Evolutionary conservation across 2,329 filamentous ascomycete genomes (phyloP).

Genomic region (Paraphoma chrysanthemicola): DNA sequence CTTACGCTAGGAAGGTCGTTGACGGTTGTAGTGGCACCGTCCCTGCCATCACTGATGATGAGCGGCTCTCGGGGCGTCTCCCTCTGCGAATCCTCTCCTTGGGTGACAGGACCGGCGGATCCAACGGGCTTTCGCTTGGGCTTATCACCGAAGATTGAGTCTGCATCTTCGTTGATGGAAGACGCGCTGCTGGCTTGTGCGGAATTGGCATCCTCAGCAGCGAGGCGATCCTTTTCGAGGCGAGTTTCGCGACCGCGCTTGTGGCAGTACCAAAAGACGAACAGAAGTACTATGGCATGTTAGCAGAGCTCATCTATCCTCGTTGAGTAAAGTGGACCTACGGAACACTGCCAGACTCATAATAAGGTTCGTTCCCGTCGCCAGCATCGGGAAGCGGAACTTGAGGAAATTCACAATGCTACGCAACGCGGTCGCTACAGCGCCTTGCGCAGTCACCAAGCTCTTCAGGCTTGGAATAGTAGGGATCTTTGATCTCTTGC

Average conservation of each 20-base stretch:
- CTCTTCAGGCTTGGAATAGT: conserved; percentile 75
- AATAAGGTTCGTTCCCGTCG: conserved; percentile 84
- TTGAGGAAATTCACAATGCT: conserved; percentile 92
- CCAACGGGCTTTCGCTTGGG: conserved; percentile 14
- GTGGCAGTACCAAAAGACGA: conserved; percentile 97
- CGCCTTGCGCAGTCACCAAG: conserved; percentile 84
- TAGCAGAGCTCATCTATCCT: conserved; percentile 13
- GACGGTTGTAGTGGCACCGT: conserved; percentile 27
- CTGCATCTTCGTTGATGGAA: conserved; percentile 37
- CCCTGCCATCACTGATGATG: conserved; percentile 36
- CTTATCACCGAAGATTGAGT: conserved; percentile 38
- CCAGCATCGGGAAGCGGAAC: conserved; percentile 85
- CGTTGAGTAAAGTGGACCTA: conserved; percentile 56
- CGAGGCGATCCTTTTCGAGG: conserved; percentile 67
- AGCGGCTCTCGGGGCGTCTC: conserved; percentile 30
- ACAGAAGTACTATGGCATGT: conserved; percentile 71
- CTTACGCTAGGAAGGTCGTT: conserved; percentile 45
- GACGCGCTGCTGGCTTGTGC: conserved; percentile 37
- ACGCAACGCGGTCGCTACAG: conserved; percentile 81
- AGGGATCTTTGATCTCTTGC: conserved; percentile 62
- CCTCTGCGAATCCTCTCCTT: neutral
- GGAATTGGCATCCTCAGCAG: conserved; percentile 37
- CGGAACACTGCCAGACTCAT: conserved; percentile 88
- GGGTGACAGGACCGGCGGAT: neutral
- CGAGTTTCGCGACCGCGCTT: conserved; percentile 90